These are phyloP conservation scores for Santalum album DNA, from an alignment of 164 flowering plant genomes.

Conservation along the genomic window DNA sequence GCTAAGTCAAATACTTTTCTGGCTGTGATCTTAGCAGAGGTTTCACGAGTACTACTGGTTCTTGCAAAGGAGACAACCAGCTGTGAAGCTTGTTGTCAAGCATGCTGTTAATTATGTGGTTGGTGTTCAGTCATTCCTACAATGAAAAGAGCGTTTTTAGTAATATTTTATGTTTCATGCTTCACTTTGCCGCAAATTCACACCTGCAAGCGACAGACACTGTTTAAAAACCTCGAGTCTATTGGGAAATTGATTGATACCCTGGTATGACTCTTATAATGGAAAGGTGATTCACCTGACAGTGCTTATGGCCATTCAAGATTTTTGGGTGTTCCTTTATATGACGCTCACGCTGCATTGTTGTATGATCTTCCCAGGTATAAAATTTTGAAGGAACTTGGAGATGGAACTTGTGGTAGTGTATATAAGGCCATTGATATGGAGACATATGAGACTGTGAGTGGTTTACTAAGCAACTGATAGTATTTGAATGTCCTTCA, in stretches of 20 bases:
- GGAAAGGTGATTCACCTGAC: slow-evolving; percentile 48
- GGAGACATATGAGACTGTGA: slow-evolving; percentile 67
- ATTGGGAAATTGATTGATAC: slow-evolving; percentile 25
- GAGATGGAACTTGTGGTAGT: slow-evolving; percentile 89
- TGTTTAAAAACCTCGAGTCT: slow-evolving; percentile 42
- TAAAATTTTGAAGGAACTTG: slow-evolving; percentile 65
- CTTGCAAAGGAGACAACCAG: slow-evolving; percentile 35
- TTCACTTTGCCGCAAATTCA: slow-evolving; percentile 24
- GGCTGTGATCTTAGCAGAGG: slow-evolving; percentile 13
- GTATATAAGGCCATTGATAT: slow-evolving; percentile 68
- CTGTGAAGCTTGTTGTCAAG: slow-evolving; percentile 56
- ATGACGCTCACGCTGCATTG: neutral
- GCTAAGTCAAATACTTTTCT: neutral
- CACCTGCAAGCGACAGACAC: slow-evolving; percentile 31
- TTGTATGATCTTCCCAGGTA: slow-evolving; percentile 30
- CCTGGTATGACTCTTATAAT: slow-evolving; percentile 28
- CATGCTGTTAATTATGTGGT: slow-evolving; percentile 48
- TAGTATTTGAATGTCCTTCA: too few species aligned
- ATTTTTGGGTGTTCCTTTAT: neutral
- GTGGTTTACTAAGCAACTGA: slow-evolving; percentile 13
- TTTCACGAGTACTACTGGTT: slow-evolving; percentile 13
- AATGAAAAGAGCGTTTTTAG: slow-evolving; percentile 37
- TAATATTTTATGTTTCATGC: slow-evolving; percentile 24
- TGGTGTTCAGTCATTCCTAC: slow-evolving; percentile 34
- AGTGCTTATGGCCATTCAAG: neutral